phyloP scores from a whole-genome alignment of 768 basidiomycete species.

The Russula earlei region DNA sequence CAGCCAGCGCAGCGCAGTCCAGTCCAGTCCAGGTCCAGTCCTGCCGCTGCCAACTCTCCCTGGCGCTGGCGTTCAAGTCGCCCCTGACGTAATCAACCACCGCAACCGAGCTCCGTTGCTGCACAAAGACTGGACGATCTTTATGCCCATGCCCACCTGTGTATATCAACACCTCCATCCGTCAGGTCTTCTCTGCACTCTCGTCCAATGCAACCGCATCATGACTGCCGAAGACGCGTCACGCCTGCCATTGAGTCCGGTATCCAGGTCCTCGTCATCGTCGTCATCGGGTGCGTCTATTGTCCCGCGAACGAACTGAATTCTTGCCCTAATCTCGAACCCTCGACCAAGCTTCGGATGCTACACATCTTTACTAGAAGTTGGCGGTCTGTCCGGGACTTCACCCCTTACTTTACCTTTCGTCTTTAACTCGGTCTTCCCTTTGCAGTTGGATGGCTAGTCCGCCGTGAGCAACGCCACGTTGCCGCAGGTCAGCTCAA shows the following conservation, averaged over 20 bases:
- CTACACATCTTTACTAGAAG: constrained; percentile 17
- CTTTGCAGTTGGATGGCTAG: constrained; percentile 16
- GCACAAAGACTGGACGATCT: too few species aligned
- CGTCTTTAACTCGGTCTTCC: background rate
- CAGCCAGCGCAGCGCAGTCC: too few species aligned
- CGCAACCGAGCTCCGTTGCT: too few species aligned
- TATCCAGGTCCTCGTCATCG: constrained; percentile 13
- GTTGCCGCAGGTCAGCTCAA: constrained; percentile 6
- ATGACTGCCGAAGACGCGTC: background rate
- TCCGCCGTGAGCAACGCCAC: constrained; percentile 2
- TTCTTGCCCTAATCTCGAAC: background rate
- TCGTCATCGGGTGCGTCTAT: constrained; percentile 15
- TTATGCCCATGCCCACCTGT: too few species aligned
- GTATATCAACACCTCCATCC: too few species aligned
- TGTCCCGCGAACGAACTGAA: too few species aligned
- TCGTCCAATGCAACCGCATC: background rate
- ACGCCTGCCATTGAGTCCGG: constrained; percentile 1
- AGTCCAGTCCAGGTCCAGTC: too few species aligned
- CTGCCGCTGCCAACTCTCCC: background rate
- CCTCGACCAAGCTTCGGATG: constrained; percentile 5
- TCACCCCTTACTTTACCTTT: background rate
- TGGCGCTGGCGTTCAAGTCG: too few species aligned
- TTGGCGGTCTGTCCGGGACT: constrained; percentile 13
- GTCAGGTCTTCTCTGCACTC: background rate
- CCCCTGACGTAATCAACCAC: constrained; percentile 2